A percentile compares a stretch with the other conserved stretches of the same genome.
These are phyloP conservation scores for Allantophomopsis cytisporea DNA, from an alignment of 2,329 filamentous ascomycete species.

Conservation along the genomic window DNA sequence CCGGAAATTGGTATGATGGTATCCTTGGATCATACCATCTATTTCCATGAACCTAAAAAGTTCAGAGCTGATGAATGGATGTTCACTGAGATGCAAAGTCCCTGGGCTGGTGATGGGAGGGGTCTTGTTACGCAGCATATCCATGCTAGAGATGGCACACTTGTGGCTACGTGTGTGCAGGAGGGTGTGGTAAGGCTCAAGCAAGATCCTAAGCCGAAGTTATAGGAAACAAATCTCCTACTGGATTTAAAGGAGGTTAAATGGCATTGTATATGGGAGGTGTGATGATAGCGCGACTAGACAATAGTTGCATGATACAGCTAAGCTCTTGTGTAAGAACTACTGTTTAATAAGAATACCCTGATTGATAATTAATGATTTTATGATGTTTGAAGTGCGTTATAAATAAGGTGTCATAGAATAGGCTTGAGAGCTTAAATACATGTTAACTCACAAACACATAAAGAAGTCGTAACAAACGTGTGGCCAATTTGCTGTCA, in stretches of 20 bases:
- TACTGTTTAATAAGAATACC: no score
- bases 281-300: no score
- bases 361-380: no score
- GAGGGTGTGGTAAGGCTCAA: slow-evolving; percentile 32
- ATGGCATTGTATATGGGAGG: neutral
- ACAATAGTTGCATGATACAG: no score
- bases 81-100: slow-evolving; percentile 66
- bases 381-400: no score
- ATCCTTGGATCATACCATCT: slow-evolving; percentile 62
- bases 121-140: slow-evolving; percentile 67
- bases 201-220: slow-evolving; percentile 1
- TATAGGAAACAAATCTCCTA: neutral
- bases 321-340: no score
- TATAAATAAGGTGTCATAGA: no score
- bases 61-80: slow-evolving; percentile 62
- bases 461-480: no score
- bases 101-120: slow-evolving; percentile 67
- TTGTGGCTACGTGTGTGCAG: slow-evolving; percentile 70
- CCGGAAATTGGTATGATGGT: slow-evolving; percentile 75
- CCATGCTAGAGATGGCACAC: slow-evolving; percentile 53
- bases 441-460: no score
- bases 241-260: neutral
- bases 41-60: slow-evolving; percentile 46
- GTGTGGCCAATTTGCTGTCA: no score
- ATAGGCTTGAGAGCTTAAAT: no score